Conservation (phyloP, 176 grass and related monocot species). For the Oryza glaberrima region DNA sequence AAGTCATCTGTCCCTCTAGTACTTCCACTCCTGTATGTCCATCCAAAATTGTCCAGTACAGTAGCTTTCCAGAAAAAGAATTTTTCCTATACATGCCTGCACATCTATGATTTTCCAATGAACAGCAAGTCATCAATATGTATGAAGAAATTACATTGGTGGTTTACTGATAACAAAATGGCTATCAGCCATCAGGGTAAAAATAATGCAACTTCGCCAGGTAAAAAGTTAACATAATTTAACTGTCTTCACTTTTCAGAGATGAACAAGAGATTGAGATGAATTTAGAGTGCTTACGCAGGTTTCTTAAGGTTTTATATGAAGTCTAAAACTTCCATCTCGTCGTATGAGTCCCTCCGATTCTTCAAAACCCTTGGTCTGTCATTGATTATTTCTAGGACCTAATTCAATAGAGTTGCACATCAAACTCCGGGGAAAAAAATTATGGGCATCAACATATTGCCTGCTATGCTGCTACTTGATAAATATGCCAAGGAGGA, state of each 20-base stretch:
- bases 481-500: background rate
- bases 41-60: conserved; percentile 12
- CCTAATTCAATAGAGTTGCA: conserved; percentile 52
- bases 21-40: background rate
- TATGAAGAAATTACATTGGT: background rate
- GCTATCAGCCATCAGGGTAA: background rate
- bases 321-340: conserved; percentile 70
- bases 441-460: conserved; percentile 6
- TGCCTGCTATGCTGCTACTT: background rate
- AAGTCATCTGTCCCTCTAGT: background rate
- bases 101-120: background rate
- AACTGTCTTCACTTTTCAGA: conserved; percentile 23
- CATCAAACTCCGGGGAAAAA: background rate
- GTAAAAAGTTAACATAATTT: background rate
- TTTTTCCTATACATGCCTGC: conserved; percentile 42
- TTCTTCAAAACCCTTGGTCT: conserved; percentile 77
- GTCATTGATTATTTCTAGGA: conserved; percentile 89
- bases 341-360: conserved; percentile 48
- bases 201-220: background rate
- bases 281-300: conserved; percentile 42
- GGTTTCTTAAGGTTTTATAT: conserved; percentile 45
- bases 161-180: background rate
- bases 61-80: background rate
- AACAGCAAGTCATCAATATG: background rate
- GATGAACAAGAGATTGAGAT: conserved; percentile 1